Conservation (phyloP, 1,284 basidiomycete genomes). For the Dichomitus squalens region DNA sequence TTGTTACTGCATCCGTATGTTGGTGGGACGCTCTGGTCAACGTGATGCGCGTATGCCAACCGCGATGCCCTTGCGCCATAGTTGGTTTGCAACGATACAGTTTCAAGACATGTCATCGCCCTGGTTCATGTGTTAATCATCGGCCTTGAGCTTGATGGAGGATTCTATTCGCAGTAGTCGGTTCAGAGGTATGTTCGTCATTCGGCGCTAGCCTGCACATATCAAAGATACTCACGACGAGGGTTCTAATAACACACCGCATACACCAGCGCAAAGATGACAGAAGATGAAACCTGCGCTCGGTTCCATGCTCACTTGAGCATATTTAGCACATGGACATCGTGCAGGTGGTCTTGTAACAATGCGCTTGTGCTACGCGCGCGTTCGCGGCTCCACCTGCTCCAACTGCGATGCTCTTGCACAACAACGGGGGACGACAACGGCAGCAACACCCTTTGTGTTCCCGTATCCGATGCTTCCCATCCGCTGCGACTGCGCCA, state of each 20-base stretch:
- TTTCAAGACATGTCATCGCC: too few species aligned
- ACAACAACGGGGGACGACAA: constrained; percentile 18
- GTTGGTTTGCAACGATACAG: too few species aligned
- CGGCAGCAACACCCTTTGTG: neutral
- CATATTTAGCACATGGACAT: neutral
- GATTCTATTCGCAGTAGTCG: too few species aligned
- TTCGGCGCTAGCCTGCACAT: neutral
- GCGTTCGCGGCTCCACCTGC: constrained; percentile 16
- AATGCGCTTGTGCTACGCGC: neutral
- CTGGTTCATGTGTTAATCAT: too few species aligned
- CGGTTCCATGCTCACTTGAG: neutral
- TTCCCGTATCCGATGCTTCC: neutral
- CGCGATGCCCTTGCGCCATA: too few species aligned
- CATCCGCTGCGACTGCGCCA: neutral
- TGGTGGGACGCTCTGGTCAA: too few species aligned
- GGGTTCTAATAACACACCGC: neutral
- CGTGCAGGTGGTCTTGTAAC: neutral
- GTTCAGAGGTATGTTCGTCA: neutral
- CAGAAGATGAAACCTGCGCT: neutral
- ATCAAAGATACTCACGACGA: neutral
- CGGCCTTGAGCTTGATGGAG: too few species aligned
- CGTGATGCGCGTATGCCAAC: too few species aligned
- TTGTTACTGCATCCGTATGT: too few species aligned
- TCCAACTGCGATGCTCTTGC: constrained; percentile 22
- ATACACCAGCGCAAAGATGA: neutral